Base-by-base conservation (phyloP, 2,329 filamentous ascomycete species). In the Alternaria incomplexa region DNA sequence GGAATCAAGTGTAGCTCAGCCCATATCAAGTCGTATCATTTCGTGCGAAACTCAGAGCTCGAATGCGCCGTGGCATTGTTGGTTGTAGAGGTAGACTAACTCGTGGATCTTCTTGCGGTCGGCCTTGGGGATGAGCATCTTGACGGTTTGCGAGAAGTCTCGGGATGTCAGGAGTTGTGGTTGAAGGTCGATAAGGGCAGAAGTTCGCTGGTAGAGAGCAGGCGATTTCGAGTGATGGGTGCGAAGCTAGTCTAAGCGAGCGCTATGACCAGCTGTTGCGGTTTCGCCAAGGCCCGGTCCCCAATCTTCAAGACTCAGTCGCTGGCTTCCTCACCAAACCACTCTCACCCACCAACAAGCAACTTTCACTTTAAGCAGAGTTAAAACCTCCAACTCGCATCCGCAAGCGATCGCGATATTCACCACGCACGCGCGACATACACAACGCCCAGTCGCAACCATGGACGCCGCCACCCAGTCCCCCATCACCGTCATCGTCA, bases 21-120 rank as follows among this genome's bases (percentile, higher is more conserved):
- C 12, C 48, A 52, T 57, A 56, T 72, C 70, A 74, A 78, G 70
- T 63, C 68, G 71, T 67, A 70, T 64, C 58, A 70, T 74, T 73
- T 70, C 62, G 63, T 67, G 68, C 67, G 69, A 74, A 74, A 72
- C 67, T 64, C 68, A 66, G 54, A 66, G 58, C 68, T 70, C 70
- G 66, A 74, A 66, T 73, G 66, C 62, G 68, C 70, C 61, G 64
- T 55, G 61, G 36, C 55, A 50, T 61, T 61, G 61, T 66, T 22
- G 32, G 64, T 56, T 60, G 56, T 66, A 65, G 63, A 69, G 72
- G 72, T 63, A 58, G 91, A 99, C 93, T 91, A 95, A 97, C 91
- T 95, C 95, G 90, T 99, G 96, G 87, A 99, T 98, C 91, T 93
- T 93, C 93, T 99, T 99, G 88, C 96, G 94, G 88, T 99, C 96